These are phyloP conservation scores for Gonium pectorale DNA, from an alignment of 139 green algal genomes.

Conservation along the genomic window DNA sequence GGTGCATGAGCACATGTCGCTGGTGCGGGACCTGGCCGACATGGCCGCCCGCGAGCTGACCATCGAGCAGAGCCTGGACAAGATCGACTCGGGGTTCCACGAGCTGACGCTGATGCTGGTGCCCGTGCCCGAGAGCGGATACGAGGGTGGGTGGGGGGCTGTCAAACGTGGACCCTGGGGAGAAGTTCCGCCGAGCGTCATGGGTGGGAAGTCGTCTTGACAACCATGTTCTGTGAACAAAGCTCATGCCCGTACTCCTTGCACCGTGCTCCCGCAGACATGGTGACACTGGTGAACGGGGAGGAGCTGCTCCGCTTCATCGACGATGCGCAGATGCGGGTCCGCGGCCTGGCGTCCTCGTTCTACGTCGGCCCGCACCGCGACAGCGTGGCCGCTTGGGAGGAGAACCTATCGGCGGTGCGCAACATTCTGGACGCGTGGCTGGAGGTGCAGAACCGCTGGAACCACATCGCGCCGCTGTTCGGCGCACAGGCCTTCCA, in stretches of 20 bases:
- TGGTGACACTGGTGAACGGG: conserved; percentile 47
- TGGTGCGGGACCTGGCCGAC: conserved; percentile 57
- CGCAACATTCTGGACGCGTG: conserved; percentile 54
- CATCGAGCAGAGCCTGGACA: conserved; percentile 53
- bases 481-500: conserved; percentile 54
- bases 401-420: conserved; percentile 58
- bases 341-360: conserved; percentile 42
- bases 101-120: conserved; percentile 23
- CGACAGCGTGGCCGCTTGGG: conserved; percentile 43
- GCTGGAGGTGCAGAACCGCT: conserved; percentile 61
- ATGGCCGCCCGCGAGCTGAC: conserved; percentile 55
- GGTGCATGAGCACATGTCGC: conserved; percentile 38
- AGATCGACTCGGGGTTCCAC: conserved; percentile 43
- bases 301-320: conserved; percentile 55
- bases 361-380: conserved; percentile 56
- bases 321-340: conserved; percentile 56
- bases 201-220: too few relatives aligned
- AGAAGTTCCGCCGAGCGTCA: too few relatives aligned
- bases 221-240: too few relatives aligned
- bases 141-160: conserved; percentile 22
- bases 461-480: conserved; percentile 58
- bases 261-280: too few relatives aligned
- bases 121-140: conserved; percentile 24
- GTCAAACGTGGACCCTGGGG: too few relatives aligned
- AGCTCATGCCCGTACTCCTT: too few relatives aligned